phyloP scores from a whole-genome alignment of 805 yeast genomes.

The Monosporozyma solicola region DNA sequence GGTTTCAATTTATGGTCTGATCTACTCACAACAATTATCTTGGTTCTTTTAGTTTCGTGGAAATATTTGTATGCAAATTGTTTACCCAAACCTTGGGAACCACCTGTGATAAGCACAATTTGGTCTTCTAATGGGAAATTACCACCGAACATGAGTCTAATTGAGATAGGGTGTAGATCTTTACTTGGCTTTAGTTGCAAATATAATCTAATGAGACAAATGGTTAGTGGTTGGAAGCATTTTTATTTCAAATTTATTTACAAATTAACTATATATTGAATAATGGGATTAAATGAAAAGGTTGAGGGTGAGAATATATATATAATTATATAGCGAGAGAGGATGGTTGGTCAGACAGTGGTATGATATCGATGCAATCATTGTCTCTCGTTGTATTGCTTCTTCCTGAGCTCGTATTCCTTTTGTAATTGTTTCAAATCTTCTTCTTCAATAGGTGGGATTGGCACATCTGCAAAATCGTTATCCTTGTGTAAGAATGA shows the following conservation, averaged over 20 bases:
- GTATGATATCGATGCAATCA: background rate
- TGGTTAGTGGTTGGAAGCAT: background rate
- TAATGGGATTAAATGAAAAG: background rate
- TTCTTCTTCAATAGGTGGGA: slow-evolving; percentile 80
- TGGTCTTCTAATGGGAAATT: slow-evolving; percentile 30
- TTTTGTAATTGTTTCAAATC: slow-evolving; percentile 63
- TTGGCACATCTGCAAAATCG: slow-evolving; percentile 84
- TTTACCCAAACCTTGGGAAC: slow-evolving; percentile 88
- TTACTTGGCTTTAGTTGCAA: background rate
- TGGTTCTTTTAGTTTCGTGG: slow-evolving; percentile 39
- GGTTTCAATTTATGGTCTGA: slow-evolving; percentile 48
- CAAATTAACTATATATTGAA: background rate
- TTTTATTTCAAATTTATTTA: background rate
- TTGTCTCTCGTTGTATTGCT: background rate
- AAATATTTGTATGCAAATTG: slow-evolving; percentile 58
- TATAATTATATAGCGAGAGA: background rate
- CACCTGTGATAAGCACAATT: slow-evolving; percentile 77
- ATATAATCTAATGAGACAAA: background rate
- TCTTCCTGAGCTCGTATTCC: slow-evolving; percentile 48
- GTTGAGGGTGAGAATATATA: background rate
- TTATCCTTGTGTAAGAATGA: slow-evolving; percentile 54
- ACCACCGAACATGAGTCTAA: background rate
- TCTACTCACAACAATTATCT: slow-evolving; percentile 70
- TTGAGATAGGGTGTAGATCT: background rate
- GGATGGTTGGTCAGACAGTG: too few species aligned